Conservation (phyloP, 148 eudicot species). For the Bassia scoparia region DNA sequence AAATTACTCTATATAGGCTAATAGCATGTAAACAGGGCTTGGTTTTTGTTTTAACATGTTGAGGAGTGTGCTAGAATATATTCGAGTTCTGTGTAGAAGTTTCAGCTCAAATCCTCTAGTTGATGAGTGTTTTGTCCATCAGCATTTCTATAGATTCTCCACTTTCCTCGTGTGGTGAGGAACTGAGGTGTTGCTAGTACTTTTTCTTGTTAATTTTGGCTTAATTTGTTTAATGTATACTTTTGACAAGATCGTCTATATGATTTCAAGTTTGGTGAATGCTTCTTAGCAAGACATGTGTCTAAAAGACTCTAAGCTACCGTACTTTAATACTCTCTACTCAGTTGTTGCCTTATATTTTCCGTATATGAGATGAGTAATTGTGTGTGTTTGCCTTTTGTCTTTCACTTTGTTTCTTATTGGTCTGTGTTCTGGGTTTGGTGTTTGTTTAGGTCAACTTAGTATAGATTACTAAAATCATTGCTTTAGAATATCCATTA, state of each 20-base stretch:
- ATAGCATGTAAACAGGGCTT: slow-evolving; percentile 47
- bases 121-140: background rate
- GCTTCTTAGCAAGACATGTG: too few species aligned
- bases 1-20: slow-evolving; percentile 73
- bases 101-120: background rate
- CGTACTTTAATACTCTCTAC: too few species aligned
- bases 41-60: background rate
- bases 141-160: background rate
- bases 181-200: too few species aligned
- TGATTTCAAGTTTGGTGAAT: background rate
- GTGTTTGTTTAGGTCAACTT: too few species aligned
- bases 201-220: background rate
- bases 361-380: too few species aligned
- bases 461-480: too few species aligned
- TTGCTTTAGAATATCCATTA: too few species aligned
- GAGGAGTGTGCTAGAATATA: background rate
- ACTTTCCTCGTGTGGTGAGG: background rate
- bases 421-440: too few species aligned
- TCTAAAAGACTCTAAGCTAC: too few species aligned
- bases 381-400: too few species aligned
- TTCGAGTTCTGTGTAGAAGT: background rate
- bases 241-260: background rate
- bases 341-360: too few species aligned
- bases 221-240: background rate
- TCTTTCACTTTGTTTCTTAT: too few species aligned